Conservation (phyloP, 2,329 filamentous ascomycete species). For the Stachybotrys echinatus region DNA sequence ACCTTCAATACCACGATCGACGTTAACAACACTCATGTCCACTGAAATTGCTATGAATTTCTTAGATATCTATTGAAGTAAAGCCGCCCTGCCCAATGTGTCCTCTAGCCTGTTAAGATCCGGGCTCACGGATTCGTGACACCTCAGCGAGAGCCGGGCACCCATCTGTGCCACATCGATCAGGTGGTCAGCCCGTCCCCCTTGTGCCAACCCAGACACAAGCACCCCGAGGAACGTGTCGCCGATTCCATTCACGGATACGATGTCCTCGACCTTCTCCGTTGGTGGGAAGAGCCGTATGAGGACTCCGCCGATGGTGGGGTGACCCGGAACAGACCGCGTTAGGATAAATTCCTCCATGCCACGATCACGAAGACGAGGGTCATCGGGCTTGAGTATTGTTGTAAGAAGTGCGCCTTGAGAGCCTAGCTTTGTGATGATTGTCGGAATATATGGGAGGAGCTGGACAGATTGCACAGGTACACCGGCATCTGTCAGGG, state of each 20-base stretch:
- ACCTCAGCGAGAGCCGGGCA: conserved; percentile 72
- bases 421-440: conserved; percentile 77
- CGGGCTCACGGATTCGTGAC: conserved; percentile 65
- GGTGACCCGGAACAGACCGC: conserved; percentile 48
- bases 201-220: conserved; percentile 68
- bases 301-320: conserved; percentile 69
- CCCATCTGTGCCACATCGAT: conserved; percentile 78
- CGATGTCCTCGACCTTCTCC: conserved; percentile 63
- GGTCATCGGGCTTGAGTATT: conserved; percentile 63
- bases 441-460: conserved; percentile 79
- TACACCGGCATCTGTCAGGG: conserved; percentile 72
- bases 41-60: not conserved
- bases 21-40: not conserved
- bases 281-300: conserved; percentile 67
- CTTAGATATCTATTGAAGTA: not conserved
- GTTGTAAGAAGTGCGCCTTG: conserved; percentile 72
- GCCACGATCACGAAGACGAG: conserved; percentile 56
- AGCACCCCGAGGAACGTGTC: conserved; percentile 88
- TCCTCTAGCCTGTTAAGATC: conserved; percentile 42
- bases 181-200: conserved; percentile 51
- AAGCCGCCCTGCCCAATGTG: conserved; percentile 23
- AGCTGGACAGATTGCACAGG: conserved; percentile 81
- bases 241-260: conserved; percentile 90
- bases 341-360: conserved; percentile 68
- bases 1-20: too few relatives aligned